Conservation (phyloP, 805 yeast species). For the Yarrowia osloensis region DNA sequence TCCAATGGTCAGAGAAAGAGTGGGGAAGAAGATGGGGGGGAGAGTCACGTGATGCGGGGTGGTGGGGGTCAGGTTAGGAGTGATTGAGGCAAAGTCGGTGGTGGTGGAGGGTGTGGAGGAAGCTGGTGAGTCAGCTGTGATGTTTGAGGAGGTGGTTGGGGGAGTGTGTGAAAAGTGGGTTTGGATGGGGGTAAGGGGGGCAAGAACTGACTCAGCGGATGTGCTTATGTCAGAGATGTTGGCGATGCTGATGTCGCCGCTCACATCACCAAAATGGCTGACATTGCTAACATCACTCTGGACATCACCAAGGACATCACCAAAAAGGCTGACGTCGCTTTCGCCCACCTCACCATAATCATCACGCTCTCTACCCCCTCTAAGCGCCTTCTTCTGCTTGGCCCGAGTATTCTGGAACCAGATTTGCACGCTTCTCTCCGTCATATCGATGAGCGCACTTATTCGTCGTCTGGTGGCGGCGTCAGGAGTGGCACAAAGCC, state of each 20-base stretch:
- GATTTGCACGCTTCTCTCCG: constrained; percentile 84
- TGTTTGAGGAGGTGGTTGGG: not conserved
- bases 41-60: not conserved
- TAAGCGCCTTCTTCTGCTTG: constrained; percentile 35
- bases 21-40: constrained; percentile 14
- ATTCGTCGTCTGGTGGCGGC: constrained; percentile 45
- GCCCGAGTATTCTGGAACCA: constrained; percentile 88
- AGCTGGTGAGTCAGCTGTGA: not conserved
- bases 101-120: not conserved
- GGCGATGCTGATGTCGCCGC: too few relatives aligned
- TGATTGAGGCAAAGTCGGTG: not conserved
- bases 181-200: not conserved
- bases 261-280: too few relatives aligned
- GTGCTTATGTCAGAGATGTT: not conserved
- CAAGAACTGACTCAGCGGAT: too few relatives aligned
- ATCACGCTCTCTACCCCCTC: not conserved
- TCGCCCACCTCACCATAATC: not conserved
- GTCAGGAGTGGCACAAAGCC: constrained; percentile 70
- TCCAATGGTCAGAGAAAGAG: constrained; percentile 8
- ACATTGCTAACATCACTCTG: too few relatives aligned
- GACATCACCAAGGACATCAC: too few relatives aligned
- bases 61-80: not conserved
- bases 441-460: constrained; percentile 73
- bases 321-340: too few relatives aligned
- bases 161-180: not conserved